These are phyloP conservation scores for Pichia kudriavzevii DNA, from an alignment of 1,139 yeast species.

Conservation along the genomic window DNA sequence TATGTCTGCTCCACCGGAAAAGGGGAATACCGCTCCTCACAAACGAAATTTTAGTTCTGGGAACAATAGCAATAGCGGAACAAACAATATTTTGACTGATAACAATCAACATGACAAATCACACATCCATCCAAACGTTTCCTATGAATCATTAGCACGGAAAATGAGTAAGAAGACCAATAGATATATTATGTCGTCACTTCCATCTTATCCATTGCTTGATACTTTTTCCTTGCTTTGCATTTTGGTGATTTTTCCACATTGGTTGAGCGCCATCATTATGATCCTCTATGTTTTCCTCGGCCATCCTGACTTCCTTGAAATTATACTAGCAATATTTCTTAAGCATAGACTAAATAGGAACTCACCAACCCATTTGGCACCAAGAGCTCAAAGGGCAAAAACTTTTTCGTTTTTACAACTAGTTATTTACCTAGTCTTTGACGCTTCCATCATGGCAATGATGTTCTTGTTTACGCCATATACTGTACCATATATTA, in stretches of 20 bases:
- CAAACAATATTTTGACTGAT: no score
- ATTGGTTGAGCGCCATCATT: slow-evolving; percentile 33
- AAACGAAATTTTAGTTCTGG: no score
- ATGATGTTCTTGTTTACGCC: slow-evolving; percentile 31
- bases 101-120: no score
- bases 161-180: no score
- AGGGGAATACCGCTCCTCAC: no score
- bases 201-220: slow-evolving; percentile 23
- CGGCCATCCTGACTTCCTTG: slow-evolving; percentile 38
- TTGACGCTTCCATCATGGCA: slow-evolving; percentile 15
- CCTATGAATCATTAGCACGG: no score
- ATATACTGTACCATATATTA: slow-evolving; percentile 33
- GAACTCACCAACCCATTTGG: background rate
- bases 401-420: slow-evolving; percentile 22
- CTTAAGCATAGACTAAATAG: slow-evolving; percentile 24
- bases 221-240: slow-evolving; percentile 28
- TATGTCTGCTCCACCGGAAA: no score
- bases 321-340: slow-evolving; percentile 34
- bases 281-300: slow-evolving; percentile 35
- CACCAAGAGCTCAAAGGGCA: background rate
- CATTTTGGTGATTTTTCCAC: slow-evolving; percentile 24
- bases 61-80: no score
- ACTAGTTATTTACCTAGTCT: slow-evolving; percentile 28
- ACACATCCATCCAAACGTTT: no score
- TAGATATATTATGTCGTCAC: slow-evolving; percentile 5